These are phyloP conservation scores for Auriscalpium orientale DNA, from an alignment of 768 basidiomycete species.

Conservation along the genomic window DNA sequence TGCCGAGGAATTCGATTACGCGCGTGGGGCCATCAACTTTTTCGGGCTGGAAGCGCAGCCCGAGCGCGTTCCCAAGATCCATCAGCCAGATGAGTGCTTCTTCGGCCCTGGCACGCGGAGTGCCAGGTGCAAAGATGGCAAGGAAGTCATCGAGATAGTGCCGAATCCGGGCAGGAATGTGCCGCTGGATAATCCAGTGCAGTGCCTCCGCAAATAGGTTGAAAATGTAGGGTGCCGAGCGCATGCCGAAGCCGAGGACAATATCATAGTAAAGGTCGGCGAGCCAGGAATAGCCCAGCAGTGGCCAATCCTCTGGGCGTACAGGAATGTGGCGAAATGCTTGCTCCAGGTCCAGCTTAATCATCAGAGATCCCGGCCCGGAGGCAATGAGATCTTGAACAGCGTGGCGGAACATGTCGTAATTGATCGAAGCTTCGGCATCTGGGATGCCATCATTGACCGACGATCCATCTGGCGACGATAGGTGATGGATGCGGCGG, in stretches of 20 bases:
- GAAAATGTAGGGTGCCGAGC: constrained; percentile 32
- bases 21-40: constrained; percentile 19
- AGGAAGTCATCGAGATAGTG: constrained; percentile 34
- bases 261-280: constrained; percentile 22
- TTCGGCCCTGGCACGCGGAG: not conserved
- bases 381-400: constrained; percentile 15
- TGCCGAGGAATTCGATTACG: constrained; percentile 11
- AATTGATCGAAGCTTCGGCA: constrained; percentile 21
- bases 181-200: constrained; percentile 32
- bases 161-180: constrained; percentile 24
- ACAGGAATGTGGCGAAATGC: constrained; percentile 33
- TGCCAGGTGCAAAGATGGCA: not conserved
- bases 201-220: constrained; percentile 33
- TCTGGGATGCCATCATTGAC: constrained; percentile 23
- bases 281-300: constrained; percentile 27
- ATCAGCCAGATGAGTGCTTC: constrained; percentile 25
- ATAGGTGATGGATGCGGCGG: constrained; percentile 16
- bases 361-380: constrained; percentile 24
- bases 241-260: constrained; percentile 27
- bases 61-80: constrained; percentile 20
- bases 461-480: constrained; percentile 13
- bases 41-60: constrained; percentile 23
- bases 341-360: constrained; percentile 29
- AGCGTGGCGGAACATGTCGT: constrained; percentile 21
- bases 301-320: constrained; percentile 23